Evolutionary conservation across 352 stramenopile genomes (phyloP), one percentile per base, ranked within the genome.

Genomic region (Phytophthora ohioensis): DNA sequence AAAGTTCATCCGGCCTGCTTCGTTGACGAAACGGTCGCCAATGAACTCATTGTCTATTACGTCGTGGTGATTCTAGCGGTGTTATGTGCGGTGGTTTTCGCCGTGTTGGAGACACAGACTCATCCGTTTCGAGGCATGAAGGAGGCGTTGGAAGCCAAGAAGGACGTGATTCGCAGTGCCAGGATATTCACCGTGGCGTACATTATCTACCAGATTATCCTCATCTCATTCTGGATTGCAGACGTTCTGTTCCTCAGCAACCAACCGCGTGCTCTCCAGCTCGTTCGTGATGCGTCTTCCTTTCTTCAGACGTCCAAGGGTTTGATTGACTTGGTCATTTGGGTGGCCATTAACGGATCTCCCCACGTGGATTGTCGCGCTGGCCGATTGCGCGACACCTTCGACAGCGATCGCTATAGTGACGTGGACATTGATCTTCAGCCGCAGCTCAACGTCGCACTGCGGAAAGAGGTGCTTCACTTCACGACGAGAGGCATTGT

Each of bases 391-490:
- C 72, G 54, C 11, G 67, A 81, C 46, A 75, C 75, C 5, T 82
- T 82, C 8, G 77, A 85, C 45, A 81, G 61, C 7, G 78, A 91
- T 56, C 72, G 69, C 35, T 87, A 83, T 53, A 95, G 85, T 39
- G 88, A 95, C 53, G 71, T 94, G 3, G 84, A 94, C 47, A 89
- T 95, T 41, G 85, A 94, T 63, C 74, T 94, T 0, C 82, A 95
- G 69, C 88, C 88, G 4, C 90, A 97, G 57, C 75, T 97, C 27
- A 97, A 97, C 65, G 79, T 92, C 3, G 91, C 86, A 10, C 56
- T 97, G 54, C 84, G 91, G 5, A 95, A 94, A 57, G 91, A 97
- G 69, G 89, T 97, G 45, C 83, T 97, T 46, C 87, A 95, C 49
- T 97, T 96, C 53, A 95, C 91, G 15, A 97, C 90, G 3, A 83